Conservation (phyloP, 2,329 filamentous ascomycete genomes). For the Xylaria sp. region DNA sequence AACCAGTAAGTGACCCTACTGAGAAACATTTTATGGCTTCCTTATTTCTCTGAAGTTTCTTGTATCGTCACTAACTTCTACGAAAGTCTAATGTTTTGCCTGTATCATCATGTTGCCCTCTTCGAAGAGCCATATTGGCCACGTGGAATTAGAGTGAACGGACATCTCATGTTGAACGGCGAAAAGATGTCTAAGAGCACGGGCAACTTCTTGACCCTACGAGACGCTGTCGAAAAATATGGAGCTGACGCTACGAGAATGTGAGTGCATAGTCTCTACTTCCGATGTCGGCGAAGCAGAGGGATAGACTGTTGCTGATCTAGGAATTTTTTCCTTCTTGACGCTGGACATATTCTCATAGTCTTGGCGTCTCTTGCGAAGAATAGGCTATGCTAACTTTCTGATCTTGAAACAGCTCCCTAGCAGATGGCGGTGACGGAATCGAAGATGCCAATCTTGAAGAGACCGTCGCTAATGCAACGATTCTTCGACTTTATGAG, state of each 20-base stretch:
- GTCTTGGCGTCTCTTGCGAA: not conserved
- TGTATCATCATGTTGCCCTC: constrained; percentile 92
- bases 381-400: constrained; percentile 13
- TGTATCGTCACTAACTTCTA: not conserved
- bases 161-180: constrained; percentile 92
- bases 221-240: constrained; percentile 86
- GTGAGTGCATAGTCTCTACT: constrained; percentile 21
- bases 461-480: constrained; percentile 91
- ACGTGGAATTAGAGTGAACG: constrained; percentile 84
- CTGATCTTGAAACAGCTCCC: constrained; percentile 58
- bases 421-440: constrained; percentile 93
- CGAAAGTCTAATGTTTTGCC: constrained; percentile 80
- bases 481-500: constrained; percentile 79
- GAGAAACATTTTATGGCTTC: not conserved
- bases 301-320: not conserved
- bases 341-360: not conserved
- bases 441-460: constrained; percentile 98
- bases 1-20: constrained; percentile 63
- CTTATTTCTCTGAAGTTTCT: not conserved
- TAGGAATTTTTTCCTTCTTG: not conserved
- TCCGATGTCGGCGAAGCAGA: not conserved
- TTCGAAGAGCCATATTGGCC: constrained; percentile 93
- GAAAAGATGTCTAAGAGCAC: constrained; percentile 99
- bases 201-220: constrained; percentile 94
- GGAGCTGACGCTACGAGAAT: constrained; percentile 93